Percentiles rank a stretch among this genome's conserved stretches.
Conservation (phyloP, 192 early-diverging fungal species). For the Irineochytrium annulatum region DNA sequence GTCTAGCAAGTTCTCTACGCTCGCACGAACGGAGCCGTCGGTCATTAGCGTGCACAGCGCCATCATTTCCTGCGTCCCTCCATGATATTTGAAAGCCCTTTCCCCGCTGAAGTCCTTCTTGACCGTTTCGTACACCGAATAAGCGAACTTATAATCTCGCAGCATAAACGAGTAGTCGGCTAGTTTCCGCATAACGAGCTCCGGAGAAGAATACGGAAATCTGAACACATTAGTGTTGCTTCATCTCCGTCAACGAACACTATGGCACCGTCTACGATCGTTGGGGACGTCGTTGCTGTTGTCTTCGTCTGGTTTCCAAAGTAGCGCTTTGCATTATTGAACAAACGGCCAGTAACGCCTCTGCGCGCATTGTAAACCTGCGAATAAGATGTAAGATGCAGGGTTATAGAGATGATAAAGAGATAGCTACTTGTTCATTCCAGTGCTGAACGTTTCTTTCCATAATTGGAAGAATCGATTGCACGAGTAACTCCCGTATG, state of each 20-base stretch:
- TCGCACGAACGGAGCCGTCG: slow-evolving; percentile 26
- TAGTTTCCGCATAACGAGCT: slow-evolving; percentile 85
- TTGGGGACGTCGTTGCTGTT: slow-evolving; percentile 16
- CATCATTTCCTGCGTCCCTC: slow-evolving; percentile 76
- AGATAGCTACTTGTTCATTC: slow-evolving; percentile 70
- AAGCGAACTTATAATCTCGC: slow-evolving; percentile 86
- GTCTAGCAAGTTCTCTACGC: slow-evolving; percentile 26
- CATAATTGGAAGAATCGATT: slow-evolving; percentile 84
- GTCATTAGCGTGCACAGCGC: slow-evolving; percentile 75
- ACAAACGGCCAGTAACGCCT: slow-evolving; percentile 84
- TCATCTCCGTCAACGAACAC: slow-evolving; percentile 14
- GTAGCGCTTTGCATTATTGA: slow-evolving; percentile 76
- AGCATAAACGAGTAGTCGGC: slow-evolving; percentile 98
- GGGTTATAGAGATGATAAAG: not conserved
- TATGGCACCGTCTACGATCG: not conserved
- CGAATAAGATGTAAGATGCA: not conserved
- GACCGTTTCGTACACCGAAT: slow-evolving; percentile 83
- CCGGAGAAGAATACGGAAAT: slow-evolving; percentile 65
- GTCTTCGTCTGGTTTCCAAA: slow-evolving; percentile 57
- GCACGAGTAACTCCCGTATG: slow-evolving; percentile 62
- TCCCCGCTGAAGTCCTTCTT: slow-evolving; percentile 80
- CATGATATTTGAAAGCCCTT: slow-evolving; percentile 38
- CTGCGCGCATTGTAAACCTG: slow-evolving; percentile 76
- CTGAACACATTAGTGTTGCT: slow-evolving; percentile 1
- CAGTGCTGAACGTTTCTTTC: slow-evolving; percentile 78